A percentile compares a stretch with the other conserved stretches of the same genome.
Evolutionary conservation across 1,139 yeast genomes (phyloP).

Genomic region (Taphrina flavorubra): DNA sequence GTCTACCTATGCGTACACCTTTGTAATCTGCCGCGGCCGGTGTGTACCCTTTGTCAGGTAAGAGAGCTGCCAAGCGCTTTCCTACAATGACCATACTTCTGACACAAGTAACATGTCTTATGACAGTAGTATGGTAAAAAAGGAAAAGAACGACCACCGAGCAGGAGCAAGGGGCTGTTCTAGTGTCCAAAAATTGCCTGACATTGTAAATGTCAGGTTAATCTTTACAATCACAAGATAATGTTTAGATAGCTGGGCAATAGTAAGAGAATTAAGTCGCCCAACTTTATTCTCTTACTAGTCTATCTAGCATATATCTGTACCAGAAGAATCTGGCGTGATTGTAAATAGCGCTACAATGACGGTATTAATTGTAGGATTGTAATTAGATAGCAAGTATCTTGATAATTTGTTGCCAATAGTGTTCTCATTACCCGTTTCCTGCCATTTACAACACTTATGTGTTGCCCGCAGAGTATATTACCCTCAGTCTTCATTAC

Average conservation of each 20-base stretch:
- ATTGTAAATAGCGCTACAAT: neutral
- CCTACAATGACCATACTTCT: conserved; percentile 15
- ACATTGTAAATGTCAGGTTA: neutral
- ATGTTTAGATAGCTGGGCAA: conserved; percentile 1
- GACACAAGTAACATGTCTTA: neutral
- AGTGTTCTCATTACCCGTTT: too few relatives aligned
- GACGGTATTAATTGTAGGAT: neutral
- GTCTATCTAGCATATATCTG: neutral
- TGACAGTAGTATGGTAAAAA: conserved; percentile 5
- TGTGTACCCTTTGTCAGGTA: too few relatives aligned
- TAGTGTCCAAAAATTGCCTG: neutral
- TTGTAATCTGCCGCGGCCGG: too few relatives aligned
- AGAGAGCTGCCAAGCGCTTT: neutral
- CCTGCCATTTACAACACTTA: too few relatives aligned
- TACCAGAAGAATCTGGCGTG: conserved; percentile 1
- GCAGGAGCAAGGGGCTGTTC: neutral
- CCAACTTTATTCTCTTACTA: conserved; percentile 12
- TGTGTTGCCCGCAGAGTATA: too few relatives aligned
- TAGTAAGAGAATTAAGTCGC: conserved; percentile 7
- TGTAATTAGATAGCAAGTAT: too few relatives aligned
- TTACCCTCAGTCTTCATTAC: too few relatives aligned
- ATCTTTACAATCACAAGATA: conserved; percentile 8
- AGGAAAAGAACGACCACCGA: neutral
- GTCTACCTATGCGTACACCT: too few relatives aligned
- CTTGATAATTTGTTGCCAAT: too few relatives aligned